A percentile compares a stretch with the other conserved stretches of the same genome.
These are phyloP conservation scores for Lasiosphaeris hirsuta DNA, from an alignment of 495 filamentous ascomycete genomes.

Conservation along the genomic window DNA sequence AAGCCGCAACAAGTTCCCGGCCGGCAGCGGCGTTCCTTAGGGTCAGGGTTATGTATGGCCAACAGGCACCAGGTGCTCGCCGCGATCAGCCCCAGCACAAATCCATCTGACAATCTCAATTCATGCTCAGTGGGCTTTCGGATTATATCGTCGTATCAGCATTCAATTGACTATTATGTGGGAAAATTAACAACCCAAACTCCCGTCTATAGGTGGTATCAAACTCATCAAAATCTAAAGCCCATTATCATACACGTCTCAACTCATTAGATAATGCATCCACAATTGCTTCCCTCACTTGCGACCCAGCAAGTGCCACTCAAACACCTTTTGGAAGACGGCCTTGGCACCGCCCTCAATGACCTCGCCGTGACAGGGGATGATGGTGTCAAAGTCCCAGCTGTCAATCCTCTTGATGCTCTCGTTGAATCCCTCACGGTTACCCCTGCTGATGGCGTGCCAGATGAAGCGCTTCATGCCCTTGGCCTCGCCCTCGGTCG, in stretches of 20 bases:
- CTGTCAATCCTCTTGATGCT: slow-evolving; percentile 63
- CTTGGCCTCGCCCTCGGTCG: slow-evolving; percentile 58
- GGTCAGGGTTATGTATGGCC: not conserved
- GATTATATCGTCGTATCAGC: no score
- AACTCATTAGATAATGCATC: no score
- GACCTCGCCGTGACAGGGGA: slow-evolving; percentile 93
- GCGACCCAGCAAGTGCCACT: slow-evolving; percentile 70
- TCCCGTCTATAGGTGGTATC: slow-evolving; percentile 9
- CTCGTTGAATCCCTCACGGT: slow-evolving; percentile 65
- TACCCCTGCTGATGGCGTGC: slow-evolving; percentile 63
- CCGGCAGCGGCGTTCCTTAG: not conserved
- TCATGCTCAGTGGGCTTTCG: no score
- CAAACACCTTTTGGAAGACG: slow-evolving; percentile 77
- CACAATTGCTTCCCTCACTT: slow-evolving; percentile 20
- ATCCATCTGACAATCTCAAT: no score
- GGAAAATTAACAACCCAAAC: not conserved
- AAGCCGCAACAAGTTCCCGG: not conserved
- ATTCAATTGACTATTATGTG: not conserved
- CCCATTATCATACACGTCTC: not conserved
- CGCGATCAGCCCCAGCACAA: not conserved
- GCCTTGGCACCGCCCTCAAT: slow-evolving; percentile 73
- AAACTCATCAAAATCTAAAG: not conserved
- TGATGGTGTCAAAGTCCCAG: slow-evolving; percentile 86
- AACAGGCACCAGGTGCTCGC: not conserved
- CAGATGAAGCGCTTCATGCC: slow-evolving; percentile 80